Base-by-base conservation (phyloP, 1,284 basidiomycete species). In the Mycosarcoma maydis region DNA sequence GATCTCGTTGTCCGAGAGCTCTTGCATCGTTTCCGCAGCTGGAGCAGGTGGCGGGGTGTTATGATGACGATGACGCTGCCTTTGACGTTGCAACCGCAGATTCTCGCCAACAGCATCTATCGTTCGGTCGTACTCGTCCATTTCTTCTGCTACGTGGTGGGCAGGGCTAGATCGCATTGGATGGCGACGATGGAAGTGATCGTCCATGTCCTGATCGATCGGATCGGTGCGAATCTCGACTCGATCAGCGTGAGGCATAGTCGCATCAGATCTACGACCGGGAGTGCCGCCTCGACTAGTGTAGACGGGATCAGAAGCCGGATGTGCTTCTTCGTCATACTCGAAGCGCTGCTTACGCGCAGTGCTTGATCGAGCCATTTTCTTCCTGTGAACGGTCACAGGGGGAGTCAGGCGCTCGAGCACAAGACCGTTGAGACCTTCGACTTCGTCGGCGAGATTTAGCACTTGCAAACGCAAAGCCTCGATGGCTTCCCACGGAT, bases 401-500 rank as follows among this genome's bases (percentile, higher is more conserved):
- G 47, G 44, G 19, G 37, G 46, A 16, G 46, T 30, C 19, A 69
- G 36, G 19, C 60, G 47, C 20, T 65, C 53, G 43, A 65, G 43
- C n/a, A 71, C 68, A 23, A 71, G 40, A 6, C 53, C 62, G 34
- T 66, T 71, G 26, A 71, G 62, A 5, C 57, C 50, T 29, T 71
- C 68, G 13, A 71, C 68, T 33, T 71, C 61, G 27, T 49, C 39
- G 0, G 68, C 61, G 6, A 71, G 51, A 34, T 39, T 45, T 10
- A 66, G 37, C n/a, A 71, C 62, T 39, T 71, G 68, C 17, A 66
- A 6, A 6, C 68, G 53, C 26, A 71, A 27, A 19, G 61, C 62
- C 30, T 71, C 68, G 43, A 66, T 71, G 2, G 61, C 61, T 10
- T 71, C 57, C 68, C 68, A 71, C 8, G 68, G 60, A 44, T 70